phyloP scores from a whole-genome alignment of 768 basidiomycete species.

The Leccinum rimulosum region DNA sequence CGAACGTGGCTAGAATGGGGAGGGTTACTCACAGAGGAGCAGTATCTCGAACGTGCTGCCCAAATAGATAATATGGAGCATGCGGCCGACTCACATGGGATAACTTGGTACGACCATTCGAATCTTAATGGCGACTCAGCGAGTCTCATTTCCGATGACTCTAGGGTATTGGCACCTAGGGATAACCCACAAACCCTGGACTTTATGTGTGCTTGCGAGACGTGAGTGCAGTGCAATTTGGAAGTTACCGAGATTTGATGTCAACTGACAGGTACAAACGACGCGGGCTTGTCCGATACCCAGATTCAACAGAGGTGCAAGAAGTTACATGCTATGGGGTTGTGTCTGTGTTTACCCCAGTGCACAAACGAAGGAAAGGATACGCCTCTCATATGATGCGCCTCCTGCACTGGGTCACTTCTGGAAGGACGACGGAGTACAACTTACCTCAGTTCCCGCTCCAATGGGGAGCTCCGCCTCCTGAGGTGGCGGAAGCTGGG shows the following conservation, averaged over 20 bases:
- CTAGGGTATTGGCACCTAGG: constrained; percentile 60
- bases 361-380: constrained; percentile 47
- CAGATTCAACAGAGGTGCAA: constrained; percentile 20
- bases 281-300: constrained; percentile 31
- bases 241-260: not conserved
- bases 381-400: constrained; percentile 66
- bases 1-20: constrained; percentile 44
- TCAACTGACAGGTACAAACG: constrained; percentile 34
- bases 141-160: not conserved
- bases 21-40: constrained; percentile 36
- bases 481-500: constrained; percentile 32
- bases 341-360: constrained; percentile 57
- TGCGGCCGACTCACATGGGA: constrained; percentile 43
- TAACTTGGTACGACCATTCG: constrained; percentile 43
- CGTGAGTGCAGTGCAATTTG: constrained; percentile 37
- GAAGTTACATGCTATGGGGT: constrained; percentile 48
- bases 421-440: constrained; percentile 27
- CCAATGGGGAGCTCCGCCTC: constrained; percentile 45
- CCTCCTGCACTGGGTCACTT: constrained; percentile 56
- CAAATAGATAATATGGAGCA: constrained; percentile 42
- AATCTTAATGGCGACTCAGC: not conserved
- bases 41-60: constrained; percentile 31
- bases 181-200: constrained; percentile 47
- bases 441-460: constrained; percentile 37
- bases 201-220: constrained; percentile 61